Conservation (phyloP, 176 grass and related monocot genomes). For the Pharus latifolius region DNA sequence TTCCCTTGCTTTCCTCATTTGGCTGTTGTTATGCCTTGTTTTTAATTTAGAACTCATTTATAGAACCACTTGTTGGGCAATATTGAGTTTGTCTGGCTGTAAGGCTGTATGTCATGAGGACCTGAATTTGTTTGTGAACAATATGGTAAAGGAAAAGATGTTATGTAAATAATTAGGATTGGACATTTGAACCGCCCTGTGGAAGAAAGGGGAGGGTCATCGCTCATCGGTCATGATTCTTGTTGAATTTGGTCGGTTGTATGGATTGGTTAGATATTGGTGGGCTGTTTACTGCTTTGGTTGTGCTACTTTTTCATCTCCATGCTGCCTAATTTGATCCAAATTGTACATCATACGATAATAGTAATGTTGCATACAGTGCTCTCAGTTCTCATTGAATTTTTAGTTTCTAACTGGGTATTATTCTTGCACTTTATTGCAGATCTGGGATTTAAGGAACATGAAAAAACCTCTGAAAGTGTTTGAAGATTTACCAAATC, state of each 20-base stretch:
- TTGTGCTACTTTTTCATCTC: not conserved
- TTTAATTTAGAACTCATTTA: no score
- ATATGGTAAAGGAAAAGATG: no score
- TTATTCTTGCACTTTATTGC: conserved; percentile 16
- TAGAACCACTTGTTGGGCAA: no score
- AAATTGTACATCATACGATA: no score
- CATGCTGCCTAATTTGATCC: no score
- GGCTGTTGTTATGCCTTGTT: no score
- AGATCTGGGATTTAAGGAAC: conserved; percentile 91
- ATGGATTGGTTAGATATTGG: not conserved
- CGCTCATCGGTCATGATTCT: not conserved
- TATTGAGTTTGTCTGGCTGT: not conserved
- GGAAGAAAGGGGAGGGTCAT: not conserved
- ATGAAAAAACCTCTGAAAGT: conserved; percentile 74
- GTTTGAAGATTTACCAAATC: conserved; percentile 80
- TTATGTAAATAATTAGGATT: not conserved
- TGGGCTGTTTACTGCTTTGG: conserved; percentile 8
- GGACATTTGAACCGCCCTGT: not conserved
- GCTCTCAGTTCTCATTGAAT: conserved; percentile 2
- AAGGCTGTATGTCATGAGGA: not conserved
- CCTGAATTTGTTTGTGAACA: not conserved
- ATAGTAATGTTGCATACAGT: not conserved
- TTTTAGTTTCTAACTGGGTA: conserved; percentile 14
- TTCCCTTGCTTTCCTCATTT: no score
- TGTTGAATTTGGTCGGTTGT: not conserved